A percentile compares a stretch with the other conserved stretches of the same genome.
Evolutionary conservation across 164 flowering plant genomes (phyloP).

Genomic region (Vitis rupestris): DNA sequence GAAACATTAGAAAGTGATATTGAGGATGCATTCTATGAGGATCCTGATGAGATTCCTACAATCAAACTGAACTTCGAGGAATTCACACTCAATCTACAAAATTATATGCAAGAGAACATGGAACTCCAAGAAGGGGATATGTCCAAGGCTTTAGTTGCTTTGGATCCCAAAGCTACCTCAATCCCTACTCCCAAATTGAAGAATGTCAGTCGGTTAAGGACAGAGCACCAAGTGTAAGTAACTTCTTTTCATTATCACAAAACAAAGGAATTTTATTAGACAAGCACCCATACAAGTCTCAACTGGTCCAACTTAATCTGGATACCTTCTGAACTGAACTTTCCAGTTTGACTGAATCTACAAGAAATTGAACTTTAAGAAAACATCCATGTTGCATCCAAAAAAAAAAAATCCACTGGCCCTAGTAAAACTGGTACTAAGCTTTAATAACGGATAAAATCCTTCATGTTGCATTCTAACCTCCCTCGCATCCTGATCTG

Average conservation of each 20-base stretch:
- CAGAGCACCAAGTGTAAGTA: conserved; percentile 62
- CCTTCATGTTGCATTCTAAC: not conserved
- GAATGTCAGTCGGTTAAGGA: conserved; percentile 48
- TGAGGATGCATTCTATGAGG: conserved; percentile 67
- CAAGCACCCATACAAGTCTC: not conserved
- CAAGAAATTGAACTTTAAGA: not conserved
- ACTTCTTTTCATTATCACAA: not conserved
- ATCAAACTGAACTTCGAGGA: conserved; percentile 71
- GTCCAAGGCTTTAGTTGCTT: conserved; percentile 62
- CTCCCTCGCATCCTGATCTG: not conserved
- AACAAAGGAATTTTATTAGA: not conserved
- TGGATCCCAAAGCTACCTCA: conserved; percentile 33
- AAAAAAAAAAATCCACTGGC: too few relatives aligned
- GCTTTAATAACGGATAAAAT: not conserved
- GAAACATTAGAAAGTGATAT: conserved; percentile 56
- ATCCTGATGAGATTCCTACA: conserved; percentile 88
- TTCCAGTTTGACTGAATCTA: not conserved
- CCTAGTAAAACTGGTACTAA: too few relatives aligned
- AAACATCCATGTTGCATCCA: too few relatives aligned
- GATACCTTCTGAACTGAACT: not conserved
- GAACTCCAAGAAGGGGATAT: conserved; percentile 66
- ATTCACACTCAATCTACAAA: conserved; percentile 57
- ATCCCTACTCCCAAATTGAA: conserved; percentile 42
- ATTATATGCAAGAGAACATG: conserved; percentile 52
- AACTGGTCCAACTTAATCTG: not conserved